phyloP scores from a whole-genome alignment of 2,329 filamentous ascomycete genomes.

The Scedosporium apiospermum region DNA sequence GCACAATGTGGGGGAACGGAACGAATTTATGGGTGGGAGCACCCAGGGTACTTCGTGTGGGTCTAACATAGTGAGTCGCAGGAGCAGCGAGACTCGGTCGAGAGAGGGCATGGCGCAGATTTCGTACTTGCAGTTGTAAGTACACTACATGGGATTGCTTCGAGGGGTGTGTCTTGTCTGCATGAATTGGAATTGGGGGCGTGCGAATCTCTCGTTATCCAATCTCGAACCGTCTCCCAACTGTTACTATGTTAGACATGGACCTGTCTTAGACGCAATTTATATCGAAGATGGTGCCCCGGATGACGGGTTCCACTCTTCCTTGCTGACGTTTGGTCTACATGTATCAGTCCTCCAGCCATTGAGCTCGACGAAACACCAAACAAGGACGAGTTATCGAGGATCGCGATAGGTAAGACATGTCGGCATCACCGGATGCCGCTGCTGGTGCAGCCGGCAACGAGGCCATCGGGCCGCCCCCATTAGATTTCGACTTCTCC shows the following conservation, averaged over 20 bases:
- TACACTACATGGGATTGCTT: too few species aligned
- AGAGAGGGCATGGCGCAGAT: too few species aligned
- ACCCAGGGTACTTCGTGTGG: neutral
- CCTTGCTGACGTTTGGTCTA: neutral
- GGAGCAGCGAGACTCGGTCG: neutral
- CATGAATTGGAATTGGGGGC: too few species aligned
- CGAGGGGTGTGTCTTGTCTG: too few species aligned
- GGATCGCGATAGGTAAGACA: neutral
- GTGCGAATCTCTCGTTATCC: too few species aligned
- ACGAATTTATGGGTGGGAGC: neutral
- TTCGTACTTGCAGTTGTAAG: too few species aligned
- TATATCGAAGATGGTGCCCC: neutral
- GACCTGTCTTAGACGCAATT: neutral
- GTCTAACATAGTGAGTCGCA: neutral
- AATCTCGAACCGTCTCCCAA: too few species aligned
- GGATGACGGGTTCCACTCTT: neutral
- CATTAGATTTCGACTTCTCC: constrained; percentile 1
- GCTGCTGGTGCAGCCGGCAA: neutral
- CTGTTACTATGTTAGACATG: too few species aligned
- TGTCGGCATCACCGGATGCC: neutral
- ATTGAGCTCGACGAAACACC: neutral
- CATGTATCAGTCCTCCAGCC: neutral
- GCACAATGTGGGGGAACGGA: neutral
- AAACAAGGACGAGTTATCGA: neutral
- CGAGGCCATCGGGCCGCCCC: neutral